Base-by-base conservation (phyloP, 2,329 filamentous ascomycete genomes). In the Botrytis squamosa region DNA sequence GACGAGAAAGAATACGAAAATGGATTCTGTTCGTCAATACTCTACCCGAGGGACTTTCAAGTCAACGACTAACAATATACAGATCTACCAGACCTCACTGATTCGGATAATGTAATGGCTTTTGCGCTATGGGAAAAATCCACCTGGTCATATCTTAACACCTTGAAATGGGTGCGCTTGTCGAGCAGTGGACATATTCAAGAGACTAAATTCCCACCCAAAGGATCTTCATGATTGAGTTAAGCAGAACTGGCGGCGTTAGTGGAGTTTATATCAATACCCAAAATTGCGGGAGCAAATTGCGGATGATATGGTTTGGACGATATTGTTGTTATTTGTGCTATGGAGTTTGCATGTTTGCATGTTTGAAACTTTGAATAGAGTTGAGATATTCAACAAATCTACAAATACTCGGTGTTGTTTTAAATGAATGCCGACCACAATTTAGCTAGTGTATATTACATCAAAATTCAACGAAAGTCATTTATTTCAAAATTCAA, bases 41-140 rank as follows among this genome's bases (percentile, higher is more conserved):
- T 22, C 10, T 38, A 57, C 64, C 20, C 22, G 20, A 3, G 20
- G 5, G n/a, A 52, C 22, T 33, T 29, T 22, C 1, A 38, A 57
- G 14, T 20, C 46, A 16, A 36, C 4, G 42, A 25, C 73, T 69
- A 44, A 78, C 78, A 77, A 75, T 78, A 71, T 25, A 29, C 72
- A 91, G 89, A 89, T 75, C 82, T 97, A 59, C 95, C 95, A 0
- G 93, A 98, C 80, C 84, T 98, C 71, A 88, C 89, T 72, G 87
- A 90, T 60, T 85, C 87, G 59, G 87, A 90, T 66, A 94, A 91
- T 77, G 83, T 93, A 70, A 83, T 86, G 73, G 86, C 88, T 77
- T 83, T 98, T 59, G 87, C 89, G 76, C 85, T 86, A 36, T 98
- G 94, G 93, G 92, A 94, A 93, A 92, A 94, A 76, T 92, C 93